These are phyloP conservation scores for Phaeosphaeria sp. DNA, from an alignment of 2,329 filamentous ascomycete species.

Conservation along the genomic window DNA sequence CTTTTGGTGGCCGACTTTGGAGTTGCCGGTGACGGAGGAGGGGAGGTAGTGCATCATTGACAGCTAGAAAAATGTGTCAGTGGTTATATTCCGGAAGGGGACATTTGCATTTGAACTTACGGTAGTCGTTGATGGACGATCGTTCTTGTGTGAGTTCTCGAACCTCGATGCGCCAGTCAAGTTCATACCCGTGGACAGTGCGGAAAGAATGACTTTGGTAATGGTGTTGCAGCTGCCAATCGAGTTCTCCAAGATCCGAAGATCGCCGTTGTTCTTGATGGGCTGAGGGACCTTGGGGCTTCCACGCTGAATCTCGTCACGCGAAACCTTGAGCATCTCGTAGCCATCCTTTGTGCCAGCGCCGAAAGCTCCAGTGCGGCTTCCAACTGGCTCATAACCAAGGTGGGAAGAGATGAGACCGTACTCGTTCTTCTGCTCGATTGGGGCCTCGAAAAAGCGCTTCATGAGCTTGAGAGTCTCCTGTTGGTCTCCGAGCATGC, in stretches of 20 bases:
- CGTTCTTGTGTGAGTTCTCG: conserved; percentile 41
- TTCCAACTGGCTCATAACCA: conserved; percentile 50
- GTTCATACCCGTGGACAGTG: conserved; percentile 46
- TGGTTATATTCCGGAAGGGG: no score
- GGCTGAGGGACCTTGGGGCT: conserved; percentile 26
- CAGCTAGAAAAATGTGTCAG: no score
- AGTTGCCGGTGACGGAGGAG: conserved; percentile 23
- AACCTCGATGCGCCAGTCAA: conserved; percentile 35
- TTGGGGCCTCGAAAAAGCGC: conserved; percentile 61
- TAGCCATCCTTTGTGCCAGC: conserved; percentile 39
- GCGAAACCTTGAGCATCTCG: conserved; percentile 43
- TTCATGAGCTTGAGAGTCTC: conserved; percentile 63
- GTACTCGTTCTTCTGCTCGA: conserved; percentile 65
- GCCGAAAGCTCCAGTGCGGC: conserved; percentile 37
- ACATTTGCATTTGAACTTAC: conserved; percentile 12
- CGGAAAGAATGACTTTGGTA: conserved; percentile 54
- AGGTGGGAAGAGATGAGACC: conserved; percentile 62
- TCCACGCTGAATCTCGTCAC: conserved; percentile 41
- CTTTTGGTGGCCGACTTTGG: conserved; percentile 40
- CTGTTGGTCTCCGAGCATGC: conserved; percentile 61
- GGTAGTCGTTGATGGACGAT: conserved; percentile 41
- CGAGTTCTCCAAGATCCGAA: conserved; percentile 33
- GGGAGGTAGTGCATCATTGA: conserved; percentile 46
- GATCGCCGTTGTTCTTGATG: conserved; percentile 39
- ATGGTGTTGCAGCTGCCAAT: conserved; percentile 40